phyloP scores from a whole-genome alignment of 495 filamentous ascomycete species.

The Echria macrotheca region DNA sequence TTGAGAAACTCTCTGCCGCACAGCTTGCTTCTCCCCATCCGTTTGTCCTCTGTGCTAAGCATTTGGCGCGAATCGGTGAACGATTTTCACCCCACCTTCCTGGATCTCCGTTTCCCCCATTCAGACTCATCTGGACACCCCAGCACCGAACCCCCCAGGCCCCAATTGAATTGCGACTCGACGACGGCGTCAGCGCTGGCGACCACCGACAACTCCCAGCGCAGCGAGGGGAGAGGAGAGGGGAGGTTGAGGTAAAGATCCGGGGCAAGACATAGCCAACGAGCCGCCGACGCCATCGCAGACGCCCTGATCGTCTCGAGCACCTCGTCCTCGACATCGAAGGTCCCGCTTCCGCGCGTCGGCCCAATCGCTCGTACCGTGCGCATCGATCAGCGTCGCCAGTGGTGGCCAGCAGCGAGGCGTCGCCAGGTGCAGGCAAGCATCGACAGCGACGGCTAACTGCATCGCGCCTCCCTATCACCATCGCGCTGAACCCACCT shows the following conservation, averaged over 20 bases:
- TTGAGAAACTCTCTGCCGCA: constrained; percentile 3
- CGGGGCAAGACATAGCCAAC: neutral
- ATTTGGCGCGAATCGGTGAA: neutral
- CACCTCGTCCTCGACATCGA: neutral
- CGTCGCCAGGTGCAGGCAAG: constrained; percentile 26
- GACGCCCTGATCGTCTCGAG: neutral
- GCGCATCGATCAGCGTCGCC: neutral
- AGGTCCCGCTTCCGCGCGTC: constrained; percentile 14
- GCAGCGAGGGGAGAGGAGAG: constrained; percentile 2
- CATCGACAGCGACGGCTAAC: constrained; percentile 30
- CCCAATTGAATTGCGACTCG: constrained; percentile 14
- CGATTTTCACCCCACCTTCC: constrained; percentile 17
- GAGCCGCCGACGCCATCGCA: constrained; percentile 2
- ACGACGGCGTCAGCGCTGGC: constrained; percentile 6
- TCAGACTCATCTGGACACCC: neutral
- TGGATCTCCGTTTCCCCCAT: constrained; percentile 3
- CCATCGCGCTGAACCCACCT: constrained; percentile 19
- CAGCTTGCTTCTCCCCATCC: neutral
- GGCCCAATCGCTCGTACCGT: constrained; percentile 12
- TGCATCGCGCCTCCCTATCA: constrained; percentile 31
- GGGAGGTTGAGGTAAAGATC: neutral
- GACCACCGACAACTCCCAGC: neutral
- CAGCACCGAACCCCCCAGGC: constrained; percentile 5
- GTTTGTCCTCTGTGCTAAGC: neutral
- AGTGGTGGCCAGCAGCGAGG: constrained; percentile 11